Evolutionary conservation across 345 rosid genomes (phyloP).

Genomic region (Balakata baccata): DNA sequence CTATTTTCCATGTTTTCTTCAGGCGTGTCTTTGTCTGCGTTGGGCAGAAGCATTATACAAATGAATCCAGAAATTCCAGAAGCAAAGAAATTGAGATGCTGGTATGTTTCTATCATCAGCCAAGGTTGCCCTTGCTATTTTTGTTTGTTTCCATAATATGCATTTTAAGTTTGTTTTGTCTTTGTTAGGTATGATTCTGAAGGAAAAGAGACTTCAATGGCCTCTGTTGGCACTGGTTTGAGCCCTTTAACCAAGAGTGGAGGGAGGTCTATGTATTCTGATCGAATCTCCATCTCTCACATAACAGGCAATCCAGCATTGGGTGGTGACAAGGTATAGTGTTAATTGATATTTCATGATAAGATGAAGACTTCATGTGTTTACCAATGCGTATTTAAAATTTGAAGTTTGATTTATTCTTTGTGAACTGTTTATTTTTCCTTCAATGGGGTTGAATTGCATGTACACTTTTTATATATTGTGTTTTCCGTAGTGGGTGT

Average conservation of each 20-base stretch:
- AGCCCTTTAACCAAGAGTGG: slow-evolving; percentile 57
- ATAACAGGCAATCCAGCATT: slow-evolving; percentile 57
- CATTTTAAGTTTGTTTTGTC: not conserved
- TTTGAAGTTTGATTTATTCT: not conserved
- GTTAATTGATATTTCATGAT: not conserved
- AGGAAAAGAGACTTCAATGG: slow-evolving; percentile 76
- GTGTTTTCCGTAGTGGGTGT: not conserved
- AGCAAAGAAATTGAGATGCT: slow-evolving; percentile 62
- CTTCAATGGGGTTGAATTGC: not conserved
- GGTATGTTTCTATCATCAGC: slow-evolving; percentile 38
- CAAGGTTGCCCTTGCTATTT: not conserved
- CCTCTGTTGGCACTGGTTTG: slow-evolving; percentile 60
- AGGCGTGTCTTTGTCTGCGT: slow-evolving; percentile 79
- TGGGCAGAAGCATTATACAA: slow-evolving; percentile 57
- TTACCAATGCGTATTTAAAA: not conserved
- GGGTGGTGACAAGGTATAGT: slow-evolving; percentile 73
- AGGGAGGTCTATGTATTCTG: slow-evolving; percentile 64
- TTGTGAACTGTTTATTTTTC: not conserved
- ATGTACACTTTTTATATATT: not conserved
- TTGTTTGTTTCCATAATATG: not conserved
- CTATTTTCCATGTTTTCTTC: slow-evolving; percentile 13
- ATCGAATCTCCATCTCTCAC: slow-evolving; percentile 57
- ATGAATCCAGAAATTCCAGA: slow-evolving; percentile 70
- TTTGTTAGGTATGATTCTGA: slow-evolving; percentile 71
- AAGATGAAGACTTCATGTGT: not conserved